phyloP scores from a whole-genome alignment of 306 rosid species.

The Citrullus mucosospermus region DNA sequence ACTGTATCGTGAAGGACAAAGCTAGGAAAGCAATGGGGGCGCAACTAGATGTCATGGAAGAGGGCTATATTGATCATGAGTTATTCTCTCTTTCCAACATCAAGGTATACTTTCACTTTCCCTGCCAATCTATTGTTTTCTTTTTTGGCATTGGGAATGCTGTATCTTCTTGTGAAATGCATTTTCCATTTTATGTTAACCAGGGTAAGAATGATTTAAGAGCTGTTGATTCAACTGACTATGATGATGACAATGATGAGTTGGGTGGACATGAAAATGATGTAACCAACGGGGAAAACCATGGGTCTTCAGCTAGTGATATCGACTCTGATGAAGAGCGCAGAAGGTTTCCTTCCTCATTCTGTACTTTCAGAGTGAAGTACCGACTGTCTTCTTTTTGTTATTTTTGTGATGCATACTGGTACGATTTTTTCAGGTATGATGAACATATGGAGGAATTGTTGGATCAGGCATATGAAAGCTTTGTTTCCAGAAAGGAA shows the following conservation, averaged over 20 bases:
- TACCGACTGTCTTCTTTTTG: neutral
- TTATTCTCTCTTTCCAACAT: constrained; percentile 78
- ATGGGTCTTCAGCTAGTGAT: constrained; percentile 49
- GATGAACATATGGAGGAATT: constrained; percentile 69
- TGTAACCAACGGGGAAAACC: constrained; percentile 17
- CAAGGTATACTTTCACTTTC: constrained; percentile 43
- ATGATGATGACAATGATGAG: constrained; percentile 45
- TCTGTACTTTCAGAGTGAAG: neutral
- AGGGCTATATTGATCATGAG: constrained; percentile 57
- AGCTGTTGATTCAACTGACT: constrained; percentile 56
- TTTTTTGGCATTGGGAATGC: neutral
- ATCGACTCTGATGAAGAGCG: constrained; percentile 77
- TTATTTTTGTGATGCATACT: constrained; percentile 5
- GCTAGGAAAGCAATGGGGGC: constrained; percentile 72
- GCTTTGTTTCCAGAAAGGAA: constrained; percentile 53
- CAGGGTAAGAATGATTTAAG: constrained; percentile 88
- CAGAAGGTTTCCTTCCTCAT: constrained; percentile 41
- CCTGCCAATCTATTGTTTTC: neutral
- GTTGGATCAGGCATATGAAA: constrained; percentile 72
- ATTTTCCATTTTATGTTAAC: constrained; percentile 1
- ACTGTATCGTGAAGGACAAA: constrained; percentile 49
- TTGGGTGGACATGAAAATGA: constrained; percentile 38
- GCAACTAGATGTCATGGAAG: constrained; percentile 77
- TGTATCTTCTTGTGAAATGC: neutral
- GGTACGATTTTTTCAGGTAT: constrained; percentile 29